Evolutionary conservation across 192 early-diverging fungal species (phyloP).

Genomic region (Spinellus fusiger): DNA sequence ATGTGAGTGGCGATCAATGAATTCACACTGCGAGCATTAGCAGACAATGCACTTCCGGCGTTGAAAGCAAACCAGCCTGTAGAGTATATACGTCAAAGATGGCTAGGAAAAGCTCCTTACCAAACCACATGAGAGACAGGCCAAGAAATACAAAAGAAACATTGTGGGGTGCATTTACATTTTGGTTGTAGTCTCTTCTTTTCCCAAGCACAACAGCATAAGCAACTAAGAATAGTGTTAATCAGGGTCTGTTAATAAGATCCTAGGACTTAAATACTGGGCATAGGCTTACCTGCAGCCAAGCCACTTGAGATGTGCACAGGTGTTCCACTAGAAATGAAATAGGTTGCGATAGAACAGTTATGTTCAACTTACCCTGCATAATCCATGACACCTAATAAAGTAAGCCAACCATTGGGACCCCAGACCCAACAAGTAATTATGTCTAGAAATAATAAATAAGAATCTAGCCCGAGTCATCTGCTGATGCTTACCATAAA

Average conservation of each 20-base stretch:
- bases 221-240: slow-evolving; percentile 45
- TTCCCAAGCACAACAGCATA: slow-evolving; percentile 79
- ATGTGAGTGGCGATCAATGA: slow-evolving; percentile 72
- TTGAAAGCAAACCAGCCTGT: slow-evolving; percentile 88
- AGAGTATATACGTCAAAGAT: no score
- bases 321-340: slow-evolving; percentile 54
- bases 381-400: slow-evolving; percentile 77
- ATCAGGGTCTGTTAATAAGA: no score
- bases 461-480: neutral
- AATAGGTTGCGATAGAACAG: neutral
- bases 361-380: slow-evolving; percentile 46
- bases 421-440: slow-evolving; percentile 84
- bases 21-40: slow-evolving; percentile 66
- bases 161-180: slow-evolving; percentile 75
- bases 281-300: slow-evolving; percentile 46
- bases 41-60: slow-evolving; percentile 68
- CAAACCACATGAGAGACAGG: slow-evolving; percentile 80
- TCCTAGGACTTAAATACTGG: no score
- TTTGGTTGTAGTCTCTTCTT: slow-evolving; percentile 62
- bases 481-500: slow-evolving; percentile 16
- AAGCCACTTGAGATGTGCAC: slow-evolving; percentile 81
- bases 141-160: slow-evolving; percentile 81
- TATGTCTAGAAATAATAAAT: slow-evolving; percentile 33
- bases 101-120: no score
- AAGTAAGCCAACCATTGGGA: slow-evolving; percentile 69